These are phyloP conservation scores for Fusarium nelsonii DNA, from an alignment of 2,329 filamentous ascomycete genomes.

Conservation along the genomic window DNA sequence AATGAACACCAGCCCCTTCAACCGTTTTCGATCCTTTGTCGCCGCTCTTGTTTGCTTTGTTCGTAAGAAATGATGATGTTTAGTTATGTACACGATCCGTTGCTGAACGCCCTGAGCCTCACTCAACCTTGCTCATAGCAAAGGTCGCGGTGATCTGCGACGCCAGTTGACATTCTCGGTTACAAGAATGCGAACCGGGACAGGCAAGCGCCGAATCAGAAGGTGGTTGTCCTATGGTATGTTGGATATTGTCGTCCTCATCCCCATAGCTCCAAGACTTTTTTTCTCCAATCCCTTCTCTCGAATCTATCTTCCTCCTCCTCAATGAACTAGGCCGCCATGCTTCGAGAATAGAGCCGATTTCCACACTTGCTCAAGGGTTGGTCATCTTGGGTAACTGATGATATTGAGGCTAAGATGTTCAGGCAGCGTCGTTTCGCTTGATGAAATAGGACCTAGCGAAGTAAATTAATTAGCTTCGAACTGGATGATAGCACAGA, in stretches of 20 bases:
- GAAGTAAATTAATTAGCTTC: constrained; percentile 10
- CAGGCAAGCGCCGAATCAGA: constrained; percentile 33
- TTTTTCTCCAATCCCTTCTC: constrained; percentile 3
- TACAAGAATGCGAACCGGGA: constrained; percentile 11
- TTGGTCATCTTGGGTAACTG: constrained; percentile 13
- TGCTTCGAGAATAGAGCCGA: constrained; percentile 19
- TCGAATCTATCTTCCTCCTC: constrained; percentile 20
- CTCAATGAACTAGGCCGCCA: constrained; percentile 12
- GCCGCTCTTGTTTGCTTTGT: constrained; percentile 28
- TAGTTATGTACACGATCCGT: constrained; percentile 46
- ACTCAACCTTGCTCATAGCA: constrained; percentile 9
- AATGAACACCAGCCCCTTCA: constrained; percentile 22
- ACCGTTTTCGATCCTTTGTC: constrained; percentile 27
- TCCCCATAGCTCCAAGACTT: constrained; percentile 9
- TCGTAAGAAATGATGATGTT: constrained; percentile 45
- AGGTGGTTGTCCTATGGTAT: constrained; percentile 29
- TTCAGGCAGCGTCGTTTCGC: constrained; percentile 60
- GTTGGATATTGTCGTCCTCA: constrained; percentile 25
- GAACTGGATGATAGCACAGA: not conserved
- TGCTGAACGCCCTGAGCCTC: constrained; percentile 14
- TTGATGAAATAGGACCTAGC: constrained; percentile 71
- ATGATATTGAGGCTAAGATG: constrained; percentile 3
- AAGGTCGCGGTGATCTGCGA: constrained; percentile 8
- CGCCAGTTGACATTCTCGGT: constrained; percentile 10
- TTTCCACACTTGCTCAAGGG: constrained; percentile 17